Evolutionary conservation across 805 yeast species (phyloP).

Genomic region (Zygosaccharomyces lentus): DNA sequence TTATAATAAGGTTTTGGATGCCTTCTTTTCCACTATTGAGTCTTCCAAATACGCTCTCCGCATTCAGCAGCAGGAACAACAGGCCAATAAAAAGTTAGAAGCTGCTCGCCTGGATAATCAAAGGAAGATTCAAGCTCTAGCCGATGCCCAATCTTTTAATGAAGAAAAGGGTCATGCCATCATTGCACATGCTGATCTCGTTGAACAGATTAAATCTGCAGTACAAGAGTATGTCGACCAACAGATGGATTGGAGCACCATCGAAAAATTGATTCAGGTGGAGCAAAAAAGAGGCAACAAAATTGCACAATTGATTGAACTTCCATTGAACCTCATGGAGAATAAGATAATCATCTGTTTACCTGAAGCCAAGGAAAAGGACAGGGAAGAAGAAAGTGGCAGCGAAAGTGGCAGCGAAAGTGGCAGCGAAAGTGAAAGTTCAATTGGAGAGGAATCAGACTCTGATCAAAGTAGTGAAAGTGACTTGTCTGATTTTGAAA

Average conservation of each 20-base stretch:
- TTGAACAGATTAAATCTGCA: conserved; percentile 65
- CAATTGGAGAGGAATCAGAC: conserved; percentile 20
- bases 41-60: conserved; percentile 71
- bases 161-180: conserved; percentile 69
- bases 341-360: conserved; percentile 55
- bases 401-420: conserved; percentile 34
- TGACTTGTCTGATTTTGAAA: conserved; percentile 19
- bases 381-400: conserved; percentile 12
- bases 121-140: conserved; percentile 61
- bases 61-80: conserved; percentile 70
- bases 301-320: conserved; percentile 56
- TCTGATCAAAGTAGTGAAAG: conserved; percentile 16
- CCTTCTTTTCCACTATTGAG: conserved; percentile 79
- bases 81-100: conserved; percentile 68
- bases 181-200: conserved; percentile 60
- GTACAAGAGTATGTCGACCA: conserved; percentile 67
- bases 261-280: conserved; percentile 64
- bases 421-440: conserved; percentile 17
- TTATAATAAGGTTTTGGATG: conserved; percentile 78
- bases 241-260: conserved; percentile 92
- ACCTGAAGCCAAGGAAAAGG: conserved; percentile 36
- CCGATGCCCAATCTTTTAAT: conserved; percentile 58
- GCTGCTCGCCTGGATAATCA: conserved; percentile 71
- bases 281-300: conserved; percentile 65
- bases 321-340: conserved; percentile 66